Conservation (phyloP, 352 stramenopile genomes). For the Pythium rhizo-oryzae region DNA sequence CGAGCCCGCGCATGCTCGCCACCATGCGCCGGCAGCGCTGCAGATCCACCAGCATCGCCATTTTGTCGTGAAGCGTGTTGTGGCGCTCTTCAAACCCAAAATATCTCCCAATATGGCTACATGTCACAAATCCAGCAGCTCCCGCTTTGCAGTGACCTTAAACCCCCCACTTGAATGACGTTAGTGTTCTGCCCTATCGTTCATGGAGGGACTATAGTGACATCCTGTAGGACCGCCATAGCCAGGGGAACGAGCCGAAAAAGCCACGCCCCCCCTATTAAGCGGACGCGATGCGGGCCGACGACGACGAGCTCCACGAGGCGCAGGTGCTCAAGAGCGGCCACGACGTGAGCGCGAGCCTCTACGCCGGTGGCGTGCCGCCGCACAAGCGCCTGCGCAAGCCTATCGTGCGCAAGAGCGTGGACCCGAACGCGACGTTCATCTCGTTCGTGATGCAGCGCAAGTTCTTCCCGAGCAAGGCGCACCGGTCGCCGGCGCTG, state of each 20-base stretch:
- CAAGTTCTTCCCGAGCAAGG: slow-evolving; percentile 61
- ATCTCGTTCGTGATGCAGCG: slow-evolving; percentile 81
- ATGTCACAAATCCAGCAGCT: slow-evolving; percentile 13
- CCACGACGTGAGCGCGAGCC: slow-evolving; percentile 69
- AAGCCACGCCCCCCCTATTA: not conserved
- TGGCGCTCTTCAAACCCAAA: slow-evolving; percentile 10
- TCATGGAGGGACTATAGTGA: not conserved
- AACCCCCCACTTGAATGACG: not conserved
- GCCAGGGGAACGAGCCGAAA: not conserved
- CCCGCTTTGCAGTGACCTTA: not conserved
- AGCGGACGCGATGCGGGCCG: slow-evolving; percentile 3
- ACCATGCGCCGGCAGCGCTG: slow-evolving; percentile 58
- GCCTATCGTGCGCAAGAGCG: slow-evolving; percentile 86
- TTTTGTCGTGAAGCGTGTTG: not conserved
- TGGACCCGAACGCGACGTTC: slow-evolving; percentile 87
- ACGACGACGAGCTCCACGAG: slow-evolving; percentile 62
- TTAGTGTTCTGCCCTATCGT: not conserved
- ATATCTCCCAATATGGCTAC: slow-evolving; percentile 31
- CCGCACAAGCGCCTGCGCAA: slow-evolving; percentile 86
- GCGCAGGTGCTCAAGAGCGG: slow-evolving; percentile 80
- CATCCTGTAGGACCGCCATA: not conserved
- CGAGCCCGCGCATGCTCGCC: slow-evolving; percentile 46
- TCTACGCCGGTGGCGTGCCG: slow-evolving; percentile 69
- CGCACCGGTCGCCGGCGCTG: slow-evolving; percentile 51
- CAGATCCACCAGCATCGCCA: slow-evolving; percentile 35